A percentile compares a stretch with the other conserved stretches of the same genome.
Evolutionary conservation across 1,139 yeast genomes (phyloP).

Genomic region (Blastobotrys raffinosifermentans): DNA sequence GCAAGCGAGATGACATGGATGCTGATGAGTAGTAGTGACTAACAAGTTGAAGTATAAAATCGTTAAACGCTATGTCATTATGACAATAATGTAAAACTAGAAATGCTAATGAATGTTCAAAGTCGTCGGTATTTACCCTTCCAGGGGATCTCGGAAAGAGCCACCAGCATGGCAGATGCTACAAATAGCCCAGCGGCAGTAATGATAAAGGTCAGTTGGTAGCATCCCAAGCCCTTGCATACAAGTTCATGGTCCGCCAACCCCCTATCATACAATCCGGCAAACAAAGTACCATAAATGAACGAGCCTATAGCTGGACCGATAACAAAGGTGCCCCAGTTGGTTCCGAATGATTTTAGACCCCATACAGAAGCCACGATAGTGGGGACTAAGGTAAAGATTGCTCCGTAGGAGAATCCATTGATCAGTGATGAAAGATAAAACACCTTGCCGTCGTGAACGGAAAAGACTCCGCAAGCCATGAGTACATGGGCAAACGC

Average conservation of each 20-base stretch:
- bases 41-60: background rate
- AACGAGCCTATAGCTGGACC: conserved; percentile 89
- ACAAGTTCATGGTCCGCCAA: conserved; percentile 11
- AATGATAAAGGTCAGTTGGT: conserved; percentile 20
- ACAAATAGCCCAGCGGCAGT: conserved; percentile 21
- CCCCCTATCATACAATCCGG: conserved; percentile 50
- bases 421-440: conserved; percentile 45
- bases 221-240: conserved; percentile 23
- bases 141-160: background rate
- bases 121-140: background rate
- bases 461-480: conserved; percentile 38
- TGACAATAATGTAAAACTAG: background rate
- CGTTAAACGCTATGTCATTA: background rate
- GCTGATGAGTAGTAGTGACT: conserved; percentile 22
- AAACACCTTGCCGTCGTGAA: conserved; percentile 26
- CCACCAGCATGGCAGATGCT: conserved; percentile 13
- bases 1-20: conserved; percentile 27
- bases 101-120: background rate
- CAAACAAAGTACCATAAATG: conserved; percentile 65
- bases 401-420: conserved; percentile 76
- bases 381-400: conserved; percentile 82
- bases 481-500: conserved; percentile 25
- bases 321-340: conserved; percentile 87
- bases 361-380: conserved; percentile 85
- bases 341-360: conserved; percentile 79